These are phyloP conservation scores for Saturnispora quitensis DNA, from an alignment of 805 yeast genomes.

Conservation along the genomic window DNA sequence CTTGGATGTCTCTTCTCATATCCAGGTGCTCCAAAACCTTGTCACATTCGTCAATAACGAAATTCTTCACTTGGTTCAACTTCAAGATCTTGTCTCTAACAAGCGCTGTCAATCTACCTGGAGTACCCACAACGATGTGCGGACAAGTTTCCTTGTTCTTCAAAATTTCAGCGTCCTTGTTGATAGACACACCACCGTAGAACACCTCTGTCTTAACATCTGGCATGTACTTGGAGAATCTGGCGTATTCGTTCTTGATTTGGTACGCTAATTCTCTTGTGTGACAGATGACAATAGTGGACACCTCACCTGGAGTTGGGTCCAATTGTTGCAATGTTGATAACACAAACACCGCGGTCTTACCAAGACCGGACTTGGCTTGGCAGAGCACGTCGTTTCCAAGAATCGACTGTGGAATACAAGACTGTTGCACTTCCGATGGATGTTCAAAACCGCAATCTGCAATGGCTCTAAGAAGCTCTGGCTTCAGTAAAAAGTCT, in stretches of 20 bases:
- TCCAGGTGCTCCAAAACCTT: conserved; percentile 79
- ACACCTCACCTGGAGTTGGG: conserved; percentile 94
- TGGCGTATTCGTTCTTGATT: conserved; percentile 92
- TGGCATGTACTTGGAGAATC: conserved; percentile 98
- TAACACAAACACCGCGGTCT: conserved; percentile 94
- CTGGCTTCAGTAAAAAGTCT: conserved; percentile 94
- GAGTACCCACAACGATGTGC: conserved; percentile 95
- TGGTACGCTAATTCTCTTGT: conserved; percentile 98
- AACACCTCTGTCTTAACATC: conserved; percentile 95
- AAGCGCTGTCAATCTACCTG: conserved; percentile 93
- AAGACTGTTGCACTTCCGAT: conserved; percentile 97
- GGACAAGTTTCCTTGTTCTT: conserved; percentile 92
- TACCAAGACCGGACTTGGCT: conserved; percentile 99
- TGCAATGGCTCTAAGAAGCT: conserved; percentile 91
- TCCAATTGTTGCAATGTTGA: conserved; percentile 95
- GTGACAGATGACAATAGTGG: conserved; percentile 92
- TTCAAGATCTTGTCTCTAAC: conserved; percentile 86
- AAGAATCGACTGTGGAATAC: conserved; percentile 95
- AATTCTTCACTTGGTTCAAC: conserved; percentile 82
- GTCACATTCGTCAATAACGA: conserved; percentile 97
- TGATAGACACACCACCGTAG: conserved; percentile 89
- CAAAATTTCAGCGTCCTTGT: conserved; percentile 77
- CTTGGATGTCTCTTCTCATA: conserved; percentile 98
- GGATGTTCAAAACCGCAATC: conserved; percentile 99
- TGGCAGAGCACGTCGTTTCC: conserved; percentile 98